These are phyloP conservation scores for Aegilops tauschii DNA, from an alignment of 176 grass and related monocot genomes.

Conservation along the genomic window DNA sequence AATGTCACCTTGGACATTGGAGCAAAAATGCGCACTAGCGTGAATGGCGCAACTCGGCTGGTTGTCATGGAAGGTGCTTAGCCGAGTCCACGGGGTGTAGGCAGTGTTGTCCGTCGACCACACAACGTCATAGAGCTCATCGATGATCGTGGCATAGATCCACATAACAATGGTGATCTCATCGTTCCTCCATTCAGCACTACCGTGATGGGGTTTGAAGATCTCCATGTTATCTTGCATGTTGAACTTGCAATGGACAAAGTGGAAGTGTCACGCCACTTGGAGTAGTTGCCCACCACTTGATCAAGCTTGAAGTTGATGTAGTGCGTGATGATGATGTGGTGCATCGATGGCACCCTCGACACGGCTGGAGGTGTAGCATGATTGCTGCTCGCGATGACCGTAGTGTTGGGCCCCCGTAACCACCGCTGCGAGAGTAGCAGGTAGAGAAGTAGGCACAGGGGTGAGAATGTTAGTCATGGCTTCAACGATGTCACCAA, in stretches of 20 bases:
- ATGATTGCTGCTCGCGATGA: neutral
- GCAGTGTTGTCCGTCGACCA: neutral
- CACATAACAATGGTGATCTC: neutral
- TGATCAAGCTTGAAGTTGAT: neutral
- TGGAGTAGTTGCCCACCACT: neutral
- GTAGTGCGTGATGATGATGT: neutral
- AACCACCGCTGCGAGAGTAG: neutral
- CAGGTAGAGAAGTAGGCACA: neutral
- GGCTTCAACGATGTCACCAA: neutral
- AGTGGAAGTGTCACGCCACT: neutral
- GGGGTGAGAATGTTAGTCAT: neutral
- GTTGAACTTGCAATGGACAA: too few species aligned
- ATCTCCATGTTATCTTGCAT: too few species aligned
- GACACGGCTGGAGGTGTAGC: neutral
- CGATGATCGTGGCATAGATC: neutral
- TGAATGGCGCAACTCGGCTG: neutral
- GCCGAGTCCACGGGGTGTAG: neutral
- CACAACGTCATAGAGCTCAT: neutral
- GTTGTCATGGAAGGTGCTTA: neutral
- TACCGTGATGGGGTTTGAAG: too few species aligned
- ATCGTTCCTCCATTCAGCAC: neutral
- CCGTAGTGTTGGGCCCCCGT: neutral
- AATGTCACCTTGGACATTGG: neutral
- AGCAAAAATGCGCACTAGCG: neutral
- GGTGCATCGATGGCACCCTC: neutral